Base-by-base conservation (phyloP, 2,329 filamentous ascomycete species). In the Monosporascus sp. region DNA sequence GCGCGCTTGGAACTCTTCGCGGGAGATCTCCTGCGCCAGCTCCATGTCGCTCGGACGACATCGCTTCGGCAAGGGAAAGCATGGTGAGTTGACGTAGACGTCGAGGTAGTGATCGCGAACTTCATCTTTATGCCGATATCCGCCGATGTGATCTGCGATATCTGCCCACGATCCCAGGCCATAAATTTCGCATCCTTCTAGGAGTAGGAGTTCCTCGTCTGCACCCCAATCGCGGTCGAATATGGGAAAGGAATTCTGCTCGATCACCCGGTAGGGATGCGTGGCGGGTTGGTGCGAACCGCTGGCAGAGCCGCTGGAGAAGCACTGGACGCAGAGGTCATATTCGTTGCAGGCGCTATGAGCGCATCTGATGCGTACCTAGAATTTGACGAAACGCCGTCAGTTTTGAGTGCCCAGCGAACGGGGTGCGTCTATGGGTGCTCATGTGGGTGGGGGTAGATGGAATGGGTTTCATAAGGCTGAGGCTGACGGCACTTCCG, bases 161-260 rank as follows among this genome's bases (percentile, higher is more conserved):
- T 99, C 94, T 39, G 92, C 90, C 93, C 94, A 99, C 22, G 93
- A 97, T 3, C 94, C 94, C 48, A 99, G 76, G 0, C 94, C 94
- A 67, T 99, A 99, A 53, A 90, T 96, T 71, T 99, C 94, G 11
- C 90, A 91, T 22, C 94, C 94, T 73, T 99, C 94, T 1, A 99
- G 74, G 50, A 99, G 75, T 5, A 97, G 75, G n/a, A 97, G 73
- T 70, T 99, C 94, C 69, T 99, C 94, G 67, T 99, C 94, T 24
- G 94, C 94, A 50, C 94, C 94, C 94, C 94, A 99, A 66, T 96
- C 92, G 53, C 84, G 82, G 60, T 92, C 87, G 65, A 96, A 99
- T 54, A 99, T 97, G 1, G 94, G 94, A 48, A 99, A 96, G 0
- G 93, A 97, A 67, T 99, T 96, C 65, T 97, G 94, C 70, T 99